phyloP scores from a whole-genome alignment of 1,139 yeast species.

The Candida neerlandica region DNA sequence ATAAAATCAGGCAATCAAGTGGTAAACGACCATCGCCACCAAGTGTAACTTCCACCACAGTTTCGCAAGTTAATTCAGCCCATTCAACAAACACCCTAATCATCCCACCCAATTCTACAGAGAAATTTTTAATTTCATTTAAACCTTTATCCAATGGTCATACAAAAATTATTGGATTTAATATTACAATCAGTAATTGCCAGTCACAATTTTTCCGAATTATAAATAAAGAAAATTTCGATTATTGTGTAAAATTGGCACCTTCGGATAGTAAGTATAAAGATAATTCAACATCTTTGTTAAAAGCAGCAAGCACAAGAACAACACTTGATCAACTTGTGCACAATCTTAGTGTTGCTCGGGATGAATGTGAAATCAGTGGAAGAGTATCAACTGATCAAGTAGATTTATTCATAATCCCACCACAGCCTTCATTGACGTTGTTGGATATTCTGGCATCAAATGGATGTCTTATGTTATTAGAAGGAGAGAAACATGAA shows the following conservation, averaged over 20 bases:
- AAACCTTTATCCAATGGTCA: slow-evolving; percentile 36
- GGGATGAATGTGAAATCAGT: slow-evolving; percentile 15
- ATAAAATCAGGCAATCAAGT: not conserved
- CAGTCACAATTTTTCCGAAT: slow-evolving; percentile 33
- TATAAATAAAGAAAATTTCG: slow-evolving; percentile 29
- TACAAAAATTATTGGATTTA: slow-evolving; percentile 34
- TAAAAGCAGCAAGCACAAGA: not conserved
- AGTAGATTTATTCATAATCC: slow-evolving; percentile 46
- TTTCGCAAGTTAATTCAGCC: not conserved
- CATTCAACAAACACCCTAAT: slow-evolving; percentile 12
- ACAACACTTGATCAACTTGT: slow-evolving; percentile 20
- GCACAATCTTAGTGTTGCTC: slow-evolving; percentile 22
- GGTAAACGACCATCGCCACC: not conserved
- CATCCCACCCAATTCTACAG: slow-evolving; percentile 33
- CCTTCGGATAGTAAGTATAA: not conserved
- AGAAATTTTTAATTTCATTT: slow-evolving; percentile 38
- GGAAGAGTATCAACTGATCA: slow-evolving; percentile 23
- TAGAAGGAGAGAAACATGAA: slow-evolving; percentile 70
- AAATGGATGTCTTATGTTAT: slow-evolving; percentile 72
- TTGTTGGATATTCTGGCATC: slow-evolving; percentile 56
- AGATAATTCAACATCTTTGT: too few species aligned
- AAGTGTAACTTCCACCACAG: not conserved
- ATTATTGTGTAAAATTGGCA: slow-evolving; percentile 1
- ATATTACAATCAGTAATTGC: slow-evolving; percentile 32
- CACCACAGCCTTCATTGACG: slow-evolving; percentile 68